Base-by-base conservation (phyloP, 164 flowering plant species). In the Hamamelis virginiana region DNA sequence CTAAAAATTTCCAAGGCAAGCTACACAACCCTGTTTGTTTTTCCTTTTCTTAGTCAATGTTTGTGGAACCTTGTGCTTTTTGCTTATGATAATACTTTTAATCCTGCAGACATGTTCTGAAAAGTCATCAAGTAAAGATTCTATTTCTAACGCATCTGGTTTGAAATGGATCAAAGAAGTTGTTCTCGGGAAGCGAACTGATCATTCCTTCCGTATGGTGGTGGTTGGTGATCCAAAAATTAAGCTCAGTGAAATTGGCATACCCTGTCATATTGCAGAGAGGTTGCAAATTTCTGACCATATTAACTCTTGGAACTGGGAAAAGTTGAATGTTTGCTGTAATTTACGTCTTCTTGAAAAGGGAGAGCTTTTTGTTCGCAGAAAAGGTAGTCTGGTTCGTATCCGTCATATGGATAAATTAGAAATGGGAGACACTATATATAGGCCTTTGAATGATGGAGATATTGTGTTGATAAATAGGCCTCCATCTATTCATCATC, bases 401-500 rank as follows among this genome's bases (percentile, higher is more conserved):
- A 26, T 87, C 0, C 50, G 64, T 0, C 50, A 47, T 9, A 67
- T 61, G 33, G 67, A 77, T 53, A 73, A 82, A 9, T 81, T 91
- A 41, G 64, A 74, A 25, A 44, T 73, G 3, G 98, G 98, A 26
- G 96, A 96, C 69, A 74, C 59, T 14, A 53, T 87, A 0, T 75
- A 72, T 48, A 74, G 98, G 76, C 87, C 89, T 68, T 68, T 96
- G 23, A 70, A 18, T 19, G 94, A 93, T 72, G 98, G 99, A 41
- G 99, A 96, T 70, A 69, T 80, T 14, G 78, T 93, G 50, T 66
- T 96, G 76, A 75, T 93, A 61, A 96, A 93, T 66, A 76, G 99
- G 72, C 99, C 99, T 69, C 99, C 99, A 8, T 87, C 98, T 19
- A 86, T 93, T 18, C 99, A 96, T 78, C 94, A 89, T 27, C 98